Percentiles rank a stretch among this genome's conserved stretches.
Conservation (phyloP, 441 rosid species). For the Erodium texanum region DNA sequence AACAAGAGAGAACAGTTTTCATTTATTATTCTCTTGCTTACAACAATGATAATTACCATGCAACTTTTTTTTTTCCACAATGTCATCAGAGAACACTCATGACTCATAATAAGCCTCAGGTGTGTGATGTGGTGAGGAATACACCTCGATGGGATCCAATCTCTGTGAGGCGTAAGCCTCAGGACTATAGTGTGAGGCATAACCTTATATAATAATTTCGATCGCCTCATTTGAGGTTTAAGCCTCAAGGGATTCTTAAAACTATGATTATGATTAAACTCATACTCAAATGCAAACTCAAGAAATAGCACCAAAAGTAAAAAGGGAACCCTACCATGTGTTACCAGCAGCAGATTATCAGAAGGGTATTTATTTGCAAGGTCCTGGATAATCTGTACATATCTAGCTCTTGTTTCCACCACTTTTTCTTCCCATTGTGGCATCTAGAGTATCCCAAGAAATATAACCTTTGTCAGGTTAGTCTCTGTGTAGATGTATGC, state of each 20-base stretch:
- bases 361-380: constrained; percentile 75
- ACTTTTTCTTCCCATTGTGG: constrained; percentile 74
- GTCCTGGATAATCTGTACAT: constrained; percentile 42
- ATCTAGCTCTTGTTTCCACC: constrained; percentile 46
- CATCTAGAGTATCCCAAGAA: constrained; percentile 33
- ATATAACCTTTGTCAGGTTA: constrained; percentile 12
- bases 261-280: too few species aligned
- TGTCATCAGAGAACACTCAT: too few species aligned
- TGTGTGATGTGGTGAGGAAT: too few species aligned
- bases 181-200: too few species aligned
- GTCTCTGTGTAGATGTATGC: background rate
- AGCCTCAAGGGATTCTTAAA: too few species aligned
- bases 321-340: constrained; percentile 53
- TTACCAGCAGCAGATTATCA: constrained; percentile 78
- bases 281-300: background rate
- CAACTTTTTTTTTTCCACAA: background rate
- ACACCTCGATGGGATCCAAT: too few species aligned
- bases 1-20: too few species aligned
- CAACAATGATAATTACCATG: background rate
- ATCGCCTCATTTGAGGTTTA: too few species aligned
- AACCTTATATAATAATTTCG: too few species aligned
- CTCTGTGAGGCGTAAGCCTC: too few species aligned
- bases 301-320: background rate
- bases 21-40: too few species aligned
- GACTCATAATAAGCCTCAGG: too few species aligned